Evolutionary conservation across 257 asterid genomes (phyloP).

Genomic region (Parsonsia alboflavescens): DNA sequence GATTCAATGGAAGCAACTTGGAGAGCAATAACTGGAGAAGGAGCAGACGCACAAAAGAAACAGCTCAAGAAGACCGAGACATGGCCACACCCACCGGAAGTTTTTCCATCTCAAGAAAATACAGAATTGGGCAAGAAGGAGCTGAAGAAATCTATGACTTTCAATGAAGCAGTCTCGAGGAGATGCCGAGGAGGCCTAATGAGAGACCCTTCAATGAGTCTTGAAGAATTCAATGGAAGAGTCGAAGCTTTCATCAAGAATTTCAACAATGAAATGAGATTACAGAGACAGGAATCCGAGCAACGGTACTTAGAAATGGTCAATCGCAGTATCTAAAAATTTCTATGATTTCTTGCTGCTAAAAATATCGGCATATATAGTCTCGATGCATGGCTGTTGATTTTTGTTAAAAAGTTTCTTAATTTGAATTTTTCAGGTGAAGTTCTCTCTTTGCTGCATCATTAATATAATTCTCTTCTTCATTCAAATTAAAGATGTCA

Average conservation of each 20-base stretch:
- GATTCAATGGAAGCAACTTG: slow-evolving; percentile 60
- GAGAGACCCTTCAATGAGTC: slow-evolving; percentile 46
- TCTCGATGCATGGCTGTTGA: no score
- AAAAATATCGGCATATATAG: no score
- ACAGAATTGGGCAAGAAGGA: slow-evolving; percentile 29
- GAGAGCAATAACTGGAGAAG: slow-evolving; percentile 45
- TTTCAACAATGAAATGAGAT: slow-evolving; percentile 40
- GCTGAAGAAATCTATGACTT: slow-evolving; percentile 48
- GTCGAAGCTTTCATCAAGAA: slow-evolving; percentile 56
- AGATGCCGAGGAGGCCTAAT: slow-evolving; percentile 42
- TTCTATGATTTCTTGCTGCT: no score
- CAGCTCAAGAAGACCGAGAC: slow-evolving; percentile 47
- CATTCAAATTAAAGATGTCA: no score
- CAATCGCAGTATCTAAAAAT: slow-evolving; percentile 20
- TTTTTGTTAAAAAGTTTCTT: no score
- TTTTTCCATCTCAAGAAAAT: not conserved
- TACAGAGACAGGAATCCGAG: slow-evolving; percentile 61
- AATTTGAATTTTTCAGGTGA: no score
- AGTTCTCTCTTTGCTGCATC: no score
- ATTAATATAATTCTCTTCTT: no score
- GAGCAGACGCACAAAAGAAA: not conserved
- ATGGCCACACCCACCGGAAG: slow-evolving; percentile 14
- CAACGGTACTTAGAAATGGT: slow-evolving; percentile 43
- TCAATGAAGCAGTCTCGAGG: slow-evolving; percentile 41
- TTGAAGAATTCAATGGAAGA: slow-evolving; percentile 44